Evolutionary conservation across 140 eudicot species (phyloP).

Genomic region (Cichorium intybus): DNA sequence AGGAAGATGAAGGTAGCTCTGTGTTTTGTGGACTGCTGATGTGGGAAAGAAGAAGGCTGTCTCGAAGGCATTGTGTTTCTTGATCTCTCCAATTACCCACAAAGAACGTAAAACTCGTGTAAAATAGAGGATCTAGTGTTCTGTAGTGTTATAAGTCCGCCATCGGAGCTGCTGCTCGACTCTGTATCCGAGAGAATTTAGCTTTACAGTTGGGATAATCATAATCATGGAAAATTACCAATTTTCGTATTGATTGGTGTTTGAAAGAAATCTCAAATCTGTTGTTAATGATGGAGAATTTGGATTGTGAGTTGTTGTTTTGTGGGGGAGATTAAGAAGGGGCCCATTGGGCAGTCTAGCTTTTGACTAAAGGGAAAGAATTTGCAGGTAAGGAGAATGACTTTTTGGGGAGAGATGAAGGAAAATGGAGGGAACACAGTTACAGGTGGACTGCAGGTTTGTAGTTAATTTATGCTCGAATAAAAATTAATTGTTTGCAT

Average conservation of each 20-base stretch:
- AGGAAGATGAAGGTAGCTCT: conserved; percentile 47
- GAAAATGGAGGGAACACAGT: conserved; percentile 41
- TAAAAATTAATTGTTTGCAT: background rate
- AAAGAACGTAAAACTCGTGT: background rate
- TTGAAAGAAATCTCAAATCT: conserved; percentile 20
- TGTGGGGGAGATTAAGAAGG: conserved; percentile 32
- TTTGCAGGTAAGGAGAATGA: conserved; percentile 49
- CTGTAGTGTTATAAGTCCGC: background rate
- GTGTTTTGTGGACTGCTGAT: conserved; percentile 35
- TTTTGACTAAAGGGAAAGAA: conserved; percentile 62
- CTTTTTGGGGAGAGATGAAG: conserved; percentile 36
- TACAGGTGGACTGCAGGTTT: conserved; percentile 33
- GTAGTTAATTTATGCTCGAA: background rate
- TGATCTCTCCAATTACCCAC: background rate
- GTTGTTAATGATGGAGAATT: conserved; percentile 1
- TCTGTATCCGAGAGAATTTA: conserved; percentile 12
- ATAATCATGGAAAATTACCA: background rate
- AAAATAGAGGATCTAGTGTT: conserved; percentile 19
- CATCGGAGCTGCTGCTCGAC: conserved; percentile 10
- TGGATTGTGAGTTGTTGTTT: conserved; percentile 4
- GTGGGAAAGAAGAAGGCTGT: conserved; percentile 34
- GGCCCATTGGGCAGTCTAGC: conserved; percentile 36
- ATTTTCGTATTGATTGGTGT: conserved; percentile 6
- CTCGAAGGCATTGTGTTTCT: conserved; percentile 67
- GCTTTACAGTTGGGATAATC: conserved; percentile 52